Evolutionary conservation across 768 basidiomycete genomes (phyloP), one percentile per base, ranked within the genome.

Genomic region (Suillus fuscotomentosus): DNA sequence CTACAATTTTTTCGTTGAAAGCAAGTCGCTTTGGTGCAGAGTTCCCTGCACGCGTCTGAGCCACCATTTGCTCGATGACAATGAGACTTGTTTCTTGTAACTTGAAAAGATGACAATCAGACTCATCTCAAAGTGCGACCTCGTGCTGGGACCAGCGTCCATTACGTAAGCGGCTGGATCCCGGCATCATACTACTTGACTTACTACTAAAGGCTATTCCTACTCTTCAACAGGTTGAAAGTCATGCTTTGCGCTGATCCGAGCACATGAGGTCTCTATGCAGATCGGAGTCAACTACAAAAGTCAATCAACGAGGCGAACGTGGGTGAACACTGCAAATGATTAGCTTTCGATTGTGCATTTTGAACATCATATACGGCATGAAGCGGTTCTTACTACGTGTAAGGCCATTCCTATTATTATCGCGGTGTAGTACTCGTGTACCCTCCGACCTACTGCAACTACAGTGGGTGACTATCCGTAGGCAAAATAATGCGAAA

Each of bases 1-100:
- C 87, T 38, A 88, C 78, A 57, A 98, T 84, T 77, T 92, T 94
- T 65, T 95, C 95, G 72, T 83, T 84, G 74, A 98, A 98, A 14
- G 80, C 72, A 68, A 93, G 86, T 71, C 86, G 89, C 76, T 84
- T 84, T 27, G 84, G 79, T 20, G 86, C 77, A 13, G 82, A 68
- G 65, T 81, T 79, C 24, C 80, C 83, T 45, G 84, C 84, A 70
- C 90, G 85, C 67, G 90, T 92, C 71, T 90, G 88, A 42, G 89
- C 88, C 72, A 91, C 88, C 90, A 91, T 91, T 69, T 72, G 73
- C 73, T 61, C 24, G 63, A 50, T 56, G 60, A 63, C n/a, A 43
- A 15, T 51, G 63, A 42, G 56, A 62, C 1, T 31, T 27, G 56
- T 59, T 13, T 42, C 57, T 59, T 42, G 57, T 27, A 27, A 27